A percentile compares a stretch with the other conserved stretches of the same genome.
phyloP scores from a whole-genome alignment of 768 basidiomycete species.

The Hypholoma sublateritium region DNA sequence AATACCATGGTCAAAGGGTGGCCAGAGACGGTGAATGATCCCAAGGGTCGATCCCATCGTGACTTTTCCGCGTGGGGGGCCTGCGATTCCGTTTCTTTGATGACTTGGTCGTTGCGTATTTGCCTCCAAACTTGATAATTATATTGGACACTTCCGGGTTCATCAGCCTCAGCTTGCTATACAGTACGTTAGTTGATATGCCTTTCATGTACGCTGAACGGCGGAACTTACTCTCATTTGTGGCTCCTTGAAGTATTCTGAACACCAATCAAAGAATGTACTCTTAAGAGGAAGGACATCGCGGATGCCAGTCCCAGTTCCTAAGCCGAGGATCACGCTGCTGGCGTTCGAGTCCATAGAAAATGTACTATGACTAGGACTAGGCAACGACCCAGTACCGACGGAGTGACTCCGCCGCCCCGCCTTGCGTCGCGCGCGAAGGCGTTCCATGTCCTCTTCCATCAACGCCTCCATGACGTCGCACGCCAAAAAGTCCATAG shows the following conservation, averaged over 20 bases:
- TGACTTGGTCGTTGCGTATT: conserved; percentile 81
- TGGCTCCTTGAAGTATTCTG: conserved; percentile 96
- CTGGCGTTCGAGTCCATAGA: conserved; percentile 70
- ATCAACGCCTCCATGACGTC: conserved; percentile 88
- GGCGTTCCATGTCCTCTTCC: conserved; percentile 92
- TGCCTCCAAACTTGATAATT: conserved; percentile 97
- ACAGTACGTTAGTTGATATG: conserved; percentile 6
- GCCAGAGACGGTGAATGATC: conserved; percentile 57
- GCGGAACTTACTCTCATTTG: conserved; percentile 85
- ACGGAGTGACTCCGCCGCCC: conserved; percentile 36
- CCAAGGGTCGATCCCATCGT: conserved; percentile 74
- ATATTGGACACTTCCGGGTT: conserved; percentile 91
- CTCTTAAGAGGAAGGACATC: conserved; percentile 90
- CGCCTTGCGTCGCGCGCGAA: conserved; percentile 64
- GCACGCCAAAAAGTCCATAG: conserved; percentile 63
- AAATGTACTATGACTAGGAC: conserved; percentile 76
- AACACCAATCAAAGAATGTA: conserved; percentile 92
- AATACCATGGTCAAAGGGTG: conserved; percentile 79
- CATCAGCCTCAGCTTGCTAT: conserved; percentile 92
- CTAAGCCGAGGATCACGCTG: conserved; percentile 72
- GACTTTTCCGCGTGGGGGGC: conserved; percentile 66
- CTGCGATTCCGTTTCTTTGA: conserved; percentile 66
- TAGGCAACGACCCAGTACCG: conserved; percentile 46
- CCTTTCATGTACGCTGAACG: neutral
- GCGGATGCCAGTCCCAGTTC: conserved; percentile 77